A percentile compares a stretch with the other conserved stretches of the same genome.
Conservation (phyloP, 257 asterid genomes). For the Pogostemon cablin region DNA sequence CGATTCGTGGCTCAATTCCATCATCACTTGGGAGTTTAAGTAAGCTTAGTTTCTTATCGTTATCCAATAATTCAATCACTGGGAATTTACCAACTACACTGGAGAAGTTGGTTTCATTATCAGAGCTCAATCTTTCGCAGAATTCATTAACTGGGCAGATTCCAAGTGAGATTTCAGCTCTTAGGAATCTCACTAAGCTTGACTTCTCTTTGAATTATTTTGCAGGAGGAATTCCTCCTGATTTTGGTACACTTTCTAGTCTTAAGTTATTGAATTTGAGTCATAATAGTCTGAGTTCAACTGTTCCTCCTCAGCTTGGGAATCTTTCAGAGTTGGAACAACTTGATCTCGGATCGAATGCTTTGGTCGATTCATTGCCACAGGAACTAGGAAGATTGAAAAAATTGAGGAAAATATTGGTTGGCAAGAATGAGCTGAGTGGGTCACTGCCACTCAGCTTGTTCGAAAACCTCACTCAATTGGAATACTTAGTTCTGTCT, state of each 20-base stretch:
- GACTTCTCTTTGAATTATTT: conserved; percentile 63
- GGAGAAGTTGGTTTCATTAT: conserved; percentile 42
- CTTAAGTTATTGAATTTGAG: conserved; percentile 52
- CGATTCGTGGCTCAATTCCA: conserved; percentile 66
- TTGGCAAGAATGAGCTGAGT: conserved; percentile 51
- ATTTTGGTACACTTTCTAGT: conserved; percentile 45
- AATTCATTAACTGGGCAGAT: conserved; percentile 63
- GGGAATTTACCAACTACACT: conserved; percentile 67
- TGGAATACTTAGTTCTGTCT: conserved; percentile 42
- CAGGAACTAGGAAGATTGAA: conserved; percentile 42
- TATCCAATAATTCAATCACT: conserved; percentile 57
- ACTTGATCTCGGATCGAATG: conserved; percentile 63
- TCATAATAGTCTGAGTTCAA: conserved; percentile 51
- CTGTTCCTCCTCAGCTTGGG: conserved; percentile 56
- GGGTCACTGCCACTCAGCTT: conserved; percentile 42
- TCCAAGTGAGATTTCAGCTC: conserved; percentile 51
- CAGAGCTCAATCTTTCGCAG: conserved; percentile 56
- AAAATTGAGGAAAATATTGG: conserved; percentile 41
- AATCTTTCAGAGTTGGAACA: conserved; percentile 47
- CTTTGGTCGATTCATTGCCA: conserved; percentile 53
- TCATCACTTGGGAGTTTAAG: conserved; percentile 50
- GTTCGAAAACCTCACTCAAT: conserved; percentile 32
- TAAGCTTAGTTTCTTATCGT: conserved; percentile 39
- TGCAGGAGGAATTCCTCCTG: conserved; percentile 54
- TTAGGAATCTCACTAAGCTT: conserved; percentile 54